A percentile compares a stretch with the other conserved stretches of the same genome.
These are phyloP conservation scores for Santalum album DNA, from an alignment of 164 flowering plant genomes.

Conservation along the genomic window DNA sequence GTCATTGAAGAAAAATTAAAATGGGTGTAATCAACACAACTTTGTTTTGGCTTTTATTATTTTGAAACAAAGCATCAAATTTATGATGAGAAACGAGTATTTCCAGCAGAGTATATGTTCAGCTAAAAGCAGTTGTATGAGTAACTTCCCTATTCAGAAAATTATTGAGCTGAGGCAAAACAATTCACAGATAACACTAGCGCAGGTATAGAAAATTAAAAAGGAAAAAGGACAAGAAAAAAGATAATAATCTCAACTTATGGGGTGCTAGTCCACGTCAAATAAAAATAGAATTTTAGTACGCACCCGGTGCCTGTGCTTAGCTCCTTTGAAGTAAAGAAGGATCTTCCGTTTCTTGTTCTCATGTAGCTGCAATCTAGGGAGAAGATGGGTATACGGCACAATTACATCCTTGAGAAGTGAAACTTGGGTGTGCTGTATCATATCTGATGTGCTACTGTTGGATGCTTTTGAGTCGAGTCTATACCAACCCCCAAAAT, in stretches of 20 bases:
- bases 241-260: too few relatives aligned
- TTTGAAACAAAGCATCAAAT: too few relatives aligned
- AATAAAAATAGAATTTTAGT: conserved; percentile 1
- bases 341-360: conserved; percentile 54
- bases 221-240: background rate
- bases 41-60: too few relatives aligned
- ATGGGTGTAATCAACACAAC: too few relatives aligned
- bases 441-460: conserved; percentile 51
- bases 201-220: background rate
- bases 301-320: conserved; percentile 89
- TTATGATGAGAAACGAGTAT: too few relatives aligned
- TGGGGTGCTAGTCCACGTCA: too few relatives aligned
- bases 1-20: too few relatives aligned
- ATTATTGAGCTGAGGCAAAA: too few relatives aligned
- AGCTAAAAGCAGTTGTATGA: too few relatives aligned
- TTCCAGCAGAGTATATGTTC: too few relatives aligned
- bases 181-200: too few relatives aligned
- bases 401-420: conserved; percentile 86
- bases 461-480: conserved; percentile 61
- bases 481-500: conserved; percentile 92
- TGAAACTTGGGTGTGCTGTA: conserved; percentile 86
- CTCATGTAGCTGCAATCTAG: conserved; percentile 51
- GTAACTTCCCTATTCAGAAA: too few relatives aligned
- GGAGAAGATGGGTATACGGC: conserved; percentile 91
- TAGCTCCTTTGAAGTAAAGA: conserved; percentile 96